These are phyloP conservation scores for Ceratobasidium sp. DNA, from an alignment of 1,284 basidiomycete genomes.

Conservation along the genomic window DNA sequence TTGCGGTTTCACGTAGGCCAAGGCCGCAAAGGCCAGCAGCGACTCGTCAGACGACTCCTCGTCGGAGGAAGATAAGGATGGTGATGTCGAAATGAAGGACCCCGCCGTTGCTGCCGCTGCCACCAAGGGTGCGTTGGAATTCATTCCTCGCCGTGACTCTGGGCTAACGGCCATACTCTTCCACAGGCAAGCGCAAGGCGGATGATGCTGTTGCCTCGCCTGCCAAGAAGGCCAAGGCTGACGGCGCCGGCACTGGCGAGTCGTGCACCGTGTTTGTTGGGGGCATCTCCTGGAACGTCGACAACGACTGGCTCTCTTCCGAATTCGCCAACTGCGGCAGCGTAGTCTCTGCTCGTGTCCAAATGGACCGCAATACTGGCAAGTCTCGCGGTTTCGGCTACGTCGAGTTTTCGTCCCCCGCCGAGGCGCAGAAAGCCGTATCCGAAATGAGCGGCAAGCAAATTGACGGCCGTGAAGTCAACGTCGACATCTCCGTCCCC, in stretches of 20 bases:
- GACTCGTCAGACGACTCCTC: conserved; percentile 52
- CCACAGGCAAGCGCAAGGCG: conserved; percentile 85
- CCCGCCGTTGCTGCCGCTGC: conserved; percentile 57
- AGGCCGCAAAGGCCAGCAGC: conserved; percentile 50
- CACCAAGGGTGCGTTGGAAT: conserved; percentile 52
- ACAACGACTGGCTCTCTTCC: conserved; percentile 93
- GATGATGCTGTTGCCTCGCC: conserved; percentile 69
- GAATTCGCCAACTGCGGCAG: conserved; percentile 93
- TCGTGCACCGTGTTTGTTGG: conserved; percentile 91
- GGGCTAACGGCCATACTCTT: conserved; percentile 44
- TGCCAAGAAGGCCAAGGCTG: conserved; percentile 87
- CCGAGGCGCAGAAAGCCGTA: conserved; percentile 72
- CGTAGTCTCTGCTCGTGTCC: conserved; percentile 87
- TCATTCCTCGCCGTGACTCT: conserved; percentile 9
- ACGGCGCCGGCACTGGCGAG: conserved; percentile 59
- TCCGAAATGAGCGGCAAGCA: conserved; percentile 80
- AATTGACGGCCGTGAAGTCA: conserved; percentile 91
- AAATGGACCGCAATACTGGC: conserved; percentile 89
- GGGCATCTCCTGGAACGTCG: conserved; percentile 95
- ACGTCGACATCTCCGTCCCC: conserved; percentile 82
- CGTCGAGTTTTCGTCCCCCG: conserved; percentile 81
- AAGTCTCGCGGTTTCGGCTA: conserved; percentile 94
- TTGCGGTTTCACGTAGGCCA: conserved; percentile 46
- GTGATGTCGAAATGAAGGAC: conserved; percentile 67
- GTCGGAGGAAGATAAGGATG: conserved; percentile 58